A percentile compares a stretch with the other conserved stretches of the same genome.
phyloP scores from a whole-genome alignment of 2,329 filamentous ascomycete genomes.

The Phyllosticta citrichinensis region DNA sequence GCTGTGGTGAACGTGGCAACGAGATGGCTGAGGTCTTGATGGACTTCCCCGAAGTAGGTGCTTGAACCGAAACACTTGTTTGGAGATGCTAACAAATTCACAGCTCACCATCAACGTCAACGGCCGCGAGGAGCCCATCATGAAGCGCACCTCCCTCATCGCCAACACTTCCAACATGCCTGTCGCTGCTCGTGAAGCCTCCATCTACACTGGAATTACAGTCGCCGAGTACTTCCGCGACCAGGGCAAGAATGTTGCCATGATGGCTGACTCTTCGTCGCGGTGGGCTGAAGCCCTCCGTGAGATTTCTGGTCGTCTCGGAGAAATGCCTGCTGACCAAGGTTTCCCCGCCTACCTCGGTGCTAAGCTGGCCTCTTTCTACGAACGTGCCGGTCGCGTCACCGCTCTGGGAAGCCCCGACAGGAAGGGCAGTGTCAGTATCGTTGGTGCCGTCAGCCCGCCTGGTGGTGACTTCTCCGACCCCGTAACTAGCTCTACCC shows the following conservation, averaged over 20 bases:
- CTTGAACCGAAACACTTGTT: background rate
- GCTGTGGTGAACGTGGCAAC: slow-evolving; percentile 85
- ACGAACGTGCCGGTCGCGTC: slow-evolving; percentile 91
- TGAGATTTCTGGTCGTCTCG: slow-evolving; percentile 96
- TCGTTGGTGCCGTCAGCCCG: slow-evolving; percentile 93
- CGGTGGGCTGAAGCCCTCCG: slow-evolving; percentile 97
- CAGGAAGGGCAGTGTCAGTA: slow-evolving; percentile 85
- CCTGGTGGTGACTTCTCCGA: slow-evolving; percentile 99
- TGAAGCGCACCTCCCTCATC: slow-evolving; percentile 98
- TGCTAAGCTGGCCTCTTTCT: slow-evolving; percentile 96
- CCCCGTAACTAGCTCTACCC: slow-evolving; percentile 85
- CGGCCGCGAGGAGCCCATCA: slow-evolving; percentile 94
- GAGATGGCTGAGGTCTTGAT: slow-evolving; percentile 99
- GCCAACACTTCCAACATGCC: slow-evolving; percentile 99
- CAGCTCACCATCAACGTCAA: slow-evolving; percentile 85
- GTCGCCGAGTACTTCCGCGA: slow-evolving; percentile 96
- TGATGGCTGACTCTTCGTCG: slow-evolving; percentile 99
- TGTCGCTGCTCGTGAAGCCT: slow-evolving; percentile 93
- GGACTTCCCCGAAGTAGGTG: slow-evolving; percentile 79
- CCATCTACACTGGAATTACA: slow-evolving; percentile 95
- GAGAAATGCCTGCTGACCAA: slow-evolving; percentile 99
- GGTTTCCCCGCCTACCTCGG: slow-evolving; percentile 97
- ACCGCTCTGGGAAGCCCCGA: slow-evolving; percentile 79
- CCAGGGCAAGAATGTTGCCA: slow-evolving; percentile 92
- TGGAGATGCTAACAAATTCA: slow-evolving; percentile 15